Evolutionary conservation across 345 rosid species (phyloP).

Genomic region (Euclidium syriacum): DNA sequence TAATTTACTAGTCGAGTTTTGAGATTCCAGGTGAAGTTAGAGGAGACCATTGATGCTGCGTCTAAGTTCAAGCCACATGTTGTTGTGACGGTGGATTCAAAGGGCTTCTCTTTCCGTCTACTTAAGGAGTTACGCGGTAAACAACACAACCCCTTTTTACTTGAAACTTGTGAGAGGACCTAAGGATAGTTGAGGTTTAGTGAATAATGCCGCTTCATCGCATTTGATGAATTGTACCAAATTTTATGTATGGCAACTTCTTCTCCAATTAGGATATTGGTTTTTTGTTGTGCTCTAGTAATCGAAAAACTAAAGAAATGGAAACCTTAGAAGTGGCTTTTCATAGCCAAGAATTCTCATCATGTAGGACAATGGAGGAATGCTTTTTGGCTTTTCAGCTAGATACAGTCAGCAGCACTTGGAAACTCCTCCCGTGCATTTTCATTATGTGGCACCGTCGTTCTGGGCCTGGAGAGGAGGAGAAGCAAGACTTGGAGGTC

Average conservation of each 20-base stretch:
- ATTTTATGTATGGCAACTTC: background rate
- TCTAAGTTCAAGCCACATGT: conserved; percentile 68
- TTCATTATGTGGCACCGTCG: conserved; percentile 91
- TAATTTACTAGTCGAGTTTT: background rate
- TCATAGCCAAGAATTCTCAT: background rate
- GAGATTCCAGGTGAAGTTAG: conserved; percentile 52
- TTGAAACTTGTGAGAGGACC: background rate
- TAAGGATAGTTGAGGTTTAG: background rate
- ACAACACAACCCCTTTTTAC: background rate
- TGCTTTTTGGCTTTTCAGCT: conserved; percentile 71
- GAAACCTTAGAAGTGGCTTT: background rate
- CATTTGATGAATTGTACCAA: background rate
- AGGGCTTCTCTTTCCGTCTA: conserved; percentile 87
- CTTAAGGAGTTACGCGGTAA: conserved; percentile 75
- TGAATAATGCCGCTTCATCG: background rate
- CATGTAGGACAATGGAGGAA: conserved; percentile 42
- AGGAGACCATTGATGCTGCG: conserved; percentile 68
- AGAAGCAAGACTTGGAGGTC: conserved; percentile 62
- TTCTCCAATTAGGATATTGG: background rate
- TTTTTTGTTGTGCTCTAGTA: background rate
- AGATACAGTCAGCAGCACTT: conserved; percentile 35
- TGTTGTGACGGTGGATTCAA: conserved; percentile 86
- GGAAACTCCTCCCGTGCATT: conserved; percentile 46
- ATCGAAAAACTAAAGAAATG: background rate
- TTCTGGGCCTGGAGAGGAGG: conserved; percentile 99